Percentiles rank a stretch among this genome's conserved stretches.
These are phyloP conservation scores for Ceriops tagal DNA, from an alignment of 345 rosid genomes.

Conservation along the genomic window DNA sequence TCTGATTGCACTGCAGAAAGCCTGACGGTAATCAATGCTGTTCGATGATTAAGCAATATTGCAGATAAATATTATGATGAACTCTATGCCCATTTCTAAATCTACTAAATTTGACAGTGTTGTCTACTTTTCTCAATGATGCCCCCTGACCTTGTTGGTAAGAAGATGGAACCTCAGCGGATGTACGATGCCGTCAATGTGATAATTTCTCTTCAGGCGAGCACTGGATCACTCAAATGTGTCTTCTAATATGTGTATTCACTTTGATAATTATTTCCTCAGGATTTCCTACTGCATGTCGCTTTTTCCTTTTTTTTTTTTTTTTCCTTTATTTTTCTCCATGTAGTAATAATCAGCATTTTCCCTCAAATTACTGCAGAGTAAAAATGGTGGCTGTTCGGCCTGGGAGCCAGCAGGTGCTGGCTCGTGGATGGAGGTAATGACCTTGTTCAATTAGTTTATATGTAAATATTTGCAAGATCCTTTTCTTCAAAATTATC, in stretches of 20 bases:
- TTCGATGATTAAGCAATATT: not conserved
- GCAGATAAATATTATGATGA: too few species aligned
- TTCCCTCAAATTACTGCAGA: conserved; percentile 19
- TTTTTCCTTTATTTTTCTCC: not conserved
- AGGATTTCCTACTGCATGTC: not conserved
- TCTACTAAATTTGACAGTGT: conserved; percentile 16
- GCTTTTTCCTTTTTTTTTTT: not conserved
- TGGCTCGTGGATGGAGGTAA: conserved; percentile 26
- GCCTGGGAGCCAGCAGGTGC: conserved; percentile 38
- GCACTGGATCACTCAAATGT: not conserved
- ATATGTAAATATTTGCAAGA: not conserved
- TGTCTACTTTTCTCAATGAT: conserved; percentile 33
- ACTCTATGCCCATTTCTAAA: not conserved
- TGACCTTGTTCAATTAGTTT: not conserved
- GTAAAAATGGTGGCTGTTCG: conserved; percentile 39
- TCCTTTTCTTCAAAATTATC: not conserved
- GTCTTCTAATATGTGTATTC: not conserved
- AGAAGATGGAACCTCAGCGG: conserved; percentile 25
- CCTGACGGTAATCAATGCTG: conserved; percentile 11
- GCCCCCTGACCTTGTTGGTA: conserved; percentile 28
- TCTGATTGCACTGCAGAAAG: conserved; percentile 28
- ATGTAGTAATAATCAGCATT: too few species aligned
- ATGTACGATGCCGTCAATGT: conserved; percentile 32
- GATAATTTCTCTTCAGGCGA: conserved; percentile 40
- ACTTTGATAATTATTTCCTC: not conserved